Evolutionary conservation across 192 early-diverging fungal species (phyloP).

Genomic region (Coemansia sp.): DNA sequence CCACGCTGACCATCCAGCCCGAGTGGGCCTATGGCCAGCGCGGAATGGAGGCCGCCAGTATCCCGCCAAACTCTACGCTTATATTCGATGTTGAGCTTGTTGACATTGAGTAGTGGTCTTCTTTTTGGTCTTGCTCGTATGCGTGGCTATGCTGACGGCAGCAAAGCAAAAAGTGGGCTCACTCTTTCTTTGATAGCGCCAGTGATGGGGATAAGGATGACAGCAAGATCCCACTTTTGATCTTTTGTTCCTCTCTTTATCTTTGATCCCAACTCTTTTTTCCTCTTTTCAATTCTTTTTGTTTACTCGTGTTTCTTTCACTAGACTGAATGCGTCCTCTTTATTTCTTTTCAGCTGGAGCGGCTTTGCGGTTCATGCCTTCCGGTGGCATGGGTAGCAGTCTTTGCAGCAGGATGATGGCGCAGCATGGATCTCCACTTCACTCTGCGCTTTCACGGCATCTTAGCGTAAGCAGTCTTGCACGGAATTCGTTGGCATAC

Average conservation of each 20-base stretch:
- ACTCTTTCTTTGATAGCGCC: too few relatives aligned
- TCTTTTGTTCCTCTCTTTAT: neutral
- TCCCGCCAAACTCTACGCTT: constrained; percentile 80
- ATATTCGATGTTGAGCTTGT: constrained; percentile 80
- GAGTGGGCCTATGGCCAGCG: constrained; percentile 86
- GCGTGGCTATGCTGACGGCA: too few relatives aligned
- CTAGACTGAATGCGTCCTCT: neutral
- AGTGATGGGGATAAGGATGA: neutral
- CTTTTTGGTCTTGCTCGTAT: too few relatives aligned
- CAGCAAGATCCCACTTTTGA: neutral
- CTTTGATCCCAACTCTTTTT: constrained; percentile 6
- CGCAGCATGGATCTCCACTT: neutral
- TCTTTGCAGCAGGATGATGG: neutral
- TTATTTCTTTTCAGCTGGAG: neutral
- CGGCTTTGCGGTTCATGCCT: neutral
- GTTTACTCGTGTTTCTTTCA: neutral
- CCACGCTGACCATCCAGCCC: constrained; percentile 74
- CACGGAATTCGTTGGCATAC: neutral
- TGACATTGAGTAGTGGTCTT: constrained; percentile 53
- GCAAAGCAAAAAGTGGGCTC: too few relatives aligned
- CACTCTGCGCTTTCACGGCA: neutral
- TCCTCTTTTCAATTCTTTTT: neutral
- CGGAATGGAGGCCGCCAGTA: constrained; percentile 63
- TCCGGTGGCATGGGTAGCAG: neutral
- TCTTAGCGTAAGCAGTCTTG: neutral